Evolutionary conservation across 2,329 filamentous ascomycete species (phyloP).

Genomic region (Mycosphaerella sp.): DNA sequence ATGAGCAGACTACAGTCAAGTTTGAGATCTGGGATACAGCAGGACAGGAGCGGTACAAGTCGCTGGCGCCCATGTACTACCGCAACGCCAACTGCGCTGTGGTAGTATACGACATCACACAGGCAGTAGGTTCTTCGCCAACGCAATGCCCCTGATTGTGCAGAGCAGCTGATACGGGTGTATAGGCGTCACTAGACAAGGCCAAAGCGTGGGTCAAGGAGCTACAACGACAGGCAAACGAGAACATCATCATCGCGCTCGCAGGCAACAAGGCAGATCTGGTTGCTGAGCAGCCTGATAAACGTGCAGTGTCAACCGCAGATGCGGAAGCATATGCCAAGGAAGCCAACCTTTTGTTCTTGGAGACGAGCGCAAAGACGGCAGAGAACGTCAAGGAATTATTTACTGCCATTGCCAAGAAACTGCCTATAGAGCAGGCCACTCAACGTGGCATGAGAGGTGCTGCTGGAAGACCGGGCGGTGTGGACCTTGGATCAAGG

Average conservation of each 20-base stretch:
- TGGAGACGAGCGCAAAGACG: conserved; percentile 97
- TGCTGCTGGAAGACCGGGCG: conserved; percentile 52
- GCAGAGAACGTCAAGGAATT: conserved; percentile 92
- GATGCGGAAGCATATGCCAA: conserved; percentile 94
- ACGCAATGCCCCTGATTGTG: not conserved
- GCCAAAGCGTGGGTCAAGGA: conserved; percentile 99
- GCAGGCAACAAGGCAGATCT: conserved; percentile 98
- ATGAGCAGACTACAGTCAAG: conserved; percentile 97
- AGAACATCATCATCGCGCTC: conserved; percentile 98
- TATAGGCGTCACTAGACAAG: conserved; percentile 90
- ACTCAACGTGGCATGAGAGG: conserved; percentile 77
- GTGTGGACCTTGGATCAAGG: conserved; percentile 62
- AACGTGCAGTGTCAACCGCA: conserved; percentile 80
- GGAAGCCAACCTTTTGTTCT: conserved; percentile 92
- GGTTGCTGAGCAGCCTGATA: conserved; percentile 88
- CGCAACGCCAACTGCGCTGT: conserved; percentile 98
- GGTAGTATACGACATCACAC: conserved; percentile 98
- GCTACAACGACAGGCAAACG: conserved; percentile 95
- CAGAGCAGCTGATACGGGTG: conserved; percentile 20
- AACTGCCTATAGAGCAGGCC: conserved; percentile 89
- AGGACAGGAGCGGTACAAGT: conserved; percentile 98
- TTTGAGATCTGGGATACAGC: conserved; percentile 99
- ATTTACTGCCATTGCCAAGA: conserved; percentile 97
- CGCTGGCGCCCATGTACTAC: conserved; percentile 98
- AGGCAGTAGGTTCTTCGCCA: conserved; percentile 62